Evolutionary conservation across 2,329 filamentous ascomycete genomes (phyloP), one percentile per base, ranked within the genome.

Genomic region (Aspergillus ochraceus): DNA sequence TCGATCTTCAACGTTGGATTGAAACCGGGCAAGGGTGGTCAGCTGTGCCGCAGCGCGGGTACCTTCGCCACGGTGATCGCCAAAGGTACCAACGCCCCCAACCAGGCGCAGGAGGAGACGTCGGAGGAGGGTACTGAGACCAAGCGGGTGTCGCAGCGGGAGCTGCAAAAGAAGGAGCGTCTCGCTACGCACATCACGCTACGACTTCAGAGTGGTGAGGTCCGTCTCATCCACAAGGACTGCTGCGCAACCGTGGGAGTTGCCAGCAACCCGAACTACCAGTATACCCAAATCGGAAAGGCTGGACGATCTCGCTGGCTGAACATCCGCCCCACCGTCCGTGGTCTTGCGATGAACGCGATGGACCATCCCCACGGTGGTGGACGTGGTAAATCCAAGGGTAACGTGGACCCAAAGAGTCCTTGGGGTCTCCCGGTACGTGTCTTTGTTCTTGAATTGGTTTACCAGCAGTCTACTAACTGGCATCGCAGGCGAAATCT

Each of bases 341-440:
- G 96, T 82, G 96, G 95, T 89, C 81, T 98, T 70, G 95, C 96
- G 64, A 99, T 99, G 96, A 99, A 99, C 82, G 92, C 94, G 87
- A 90, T 88, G 70, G 95, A 99, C 73, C 95, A 99, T 84, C 95
- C 95, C 72, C 95, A 99, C 77, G 95, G 95, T 86, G 95, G 95
- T 90, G 95, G 95, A 79, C 88, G 96, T 84, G 95, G 95, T 82
- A 99, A 99, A 82, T 97, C 92, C 59, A 99, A 99, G 91, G 92
- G 95, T 87, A 97, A 97, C 75, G 88, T 93, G 62, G 85, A 96
- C 74, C 95, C 96, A 36, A 92, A 95, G 70, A 97, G 92, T 80
- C 95, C 95, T 60, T 99, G 96, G 95, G 95, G 96, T 75, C 89
- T 88, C 74, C 94, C 92, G 73, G 92, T 96, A 89, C 81, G 91